phyloP scores from a whole-genome alignment of 768 basidiomycete species.

The Harrya chromipes region DNA sequence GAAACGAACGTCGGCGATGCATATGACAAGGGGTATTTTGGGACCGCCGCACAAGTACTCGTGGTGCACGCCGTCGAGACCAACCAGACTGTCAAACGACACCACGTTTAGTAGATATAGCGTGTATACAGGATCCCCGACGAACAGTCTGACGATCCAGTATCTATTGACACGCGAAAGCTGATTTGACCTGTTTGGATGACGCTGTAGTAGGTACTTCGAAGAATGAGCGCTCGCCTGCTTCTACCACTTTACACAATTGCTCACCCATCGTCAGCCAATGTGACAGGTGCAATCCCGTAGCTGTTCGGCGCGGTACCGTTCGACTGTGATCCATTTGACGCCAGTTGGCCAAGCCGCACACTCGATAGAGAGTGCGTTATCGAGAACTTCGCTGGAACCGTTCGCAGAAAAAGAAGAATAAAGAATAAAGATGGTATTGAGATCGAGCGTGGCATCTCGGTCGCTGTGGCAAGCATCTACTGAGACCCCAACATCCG shows the following conservation, averaged over 20 bases:
- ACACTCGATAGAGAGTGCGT: conserved; percentile 10
- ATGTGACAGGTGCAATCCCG: conserved; percentile 44
- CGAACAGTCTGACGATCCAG: conserved; percentile 49
- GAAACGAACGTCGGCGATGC: conserved; percentile 60
- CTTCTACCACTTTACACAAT: conserved; percentile 31
- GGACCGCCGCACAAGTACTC: conserved; percentile 51
- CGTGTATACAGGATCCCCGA: background rate
- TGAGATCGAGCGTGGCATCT: conserved; percentile 20
- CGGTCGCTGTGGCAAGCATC: conserved; percentile 4
- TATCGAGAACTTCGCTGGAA: conserved; percentile 1
- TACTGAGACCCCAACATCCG: conserved; percentile 22
- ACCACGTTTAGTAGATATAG: background rate
- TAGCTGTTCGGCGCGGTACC: conserved; percentile 26
- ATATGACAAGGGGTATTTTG: conserved; percentile 69
- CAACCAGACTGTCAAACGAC: conserved; percentile 57
- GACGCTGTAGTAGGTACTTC: conserved; percentile 66
- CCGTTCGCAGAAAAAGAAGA: conserved; percentile 7
- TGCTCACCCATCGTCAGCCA: conserved; percentile 48
- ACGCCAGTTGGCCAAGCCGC: conserved; percentile 8
- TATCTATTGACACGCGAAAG: conserved; percentile 72
- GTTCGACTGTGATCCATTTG: conserved; percentile 14
- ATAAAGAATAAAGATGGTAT: conserved; percentile 7
- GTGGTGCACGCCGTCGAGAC: conserved; percentile 60
- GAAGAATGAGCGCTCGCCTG: conserved; percentile 4
- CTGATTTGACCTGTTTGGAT: conserved; percentile 58